phyloP scores from a whole-genome alignment of 345 rosid genomes.

The Cardamine resedifolia region DNA sequence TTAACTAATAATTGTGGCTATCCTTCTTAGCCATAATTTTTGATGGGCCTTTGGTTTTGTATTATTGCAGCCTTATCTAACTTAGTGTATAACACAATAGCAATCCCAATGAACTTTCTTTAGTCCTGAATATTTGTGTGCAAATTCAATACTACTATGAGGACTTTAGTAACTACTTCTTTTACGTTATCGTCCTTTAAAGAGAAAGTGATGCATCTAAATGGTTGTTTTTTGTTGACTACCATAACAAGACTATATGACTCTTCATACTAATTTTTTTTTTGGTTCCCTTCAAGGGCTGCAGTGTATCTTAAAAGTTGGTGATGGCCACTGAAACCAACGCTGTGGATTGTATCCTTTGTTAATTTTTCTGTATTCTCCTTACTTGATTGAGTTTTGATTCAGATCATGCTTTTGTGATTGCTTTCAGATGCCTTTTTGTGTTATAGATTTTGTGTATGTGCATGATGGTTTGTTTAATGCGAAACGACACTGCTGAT shows the following conservation, averaged over 20 bases:
- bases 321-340: conserved; percentile 23
- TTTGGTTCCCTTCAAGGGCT: conserved; percentile 1
- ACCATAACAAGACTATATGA: background rate
- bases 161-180: background rate
- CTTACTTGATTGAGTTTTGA: background rate
- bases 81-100: background rate
- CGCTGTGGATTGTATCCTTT: conserved; percentile 30
- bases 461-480: background rate
- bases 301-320: conserved; percentile 23
- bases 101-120: background rate
- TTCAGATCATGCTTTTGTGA: background rate
- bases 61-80: background rate
- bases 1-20: background rate
- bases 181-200: background rate
- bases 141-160: background rate
- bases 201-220: background rate
- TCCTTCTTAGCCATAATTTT: background rate
- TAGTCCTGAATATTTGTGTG: background rate
- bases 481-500: background rate
- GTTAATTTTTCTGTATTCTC: background rate
- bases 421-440: background rate
- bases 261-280: conserved; percentile 8
- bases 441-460: background rate
- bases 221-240: background rate
- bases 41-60: background rate